Evolutionary conservation across 768 basidiomycete genomes (phyloP).

Genomic region (Naematelia encephala): DNA sequence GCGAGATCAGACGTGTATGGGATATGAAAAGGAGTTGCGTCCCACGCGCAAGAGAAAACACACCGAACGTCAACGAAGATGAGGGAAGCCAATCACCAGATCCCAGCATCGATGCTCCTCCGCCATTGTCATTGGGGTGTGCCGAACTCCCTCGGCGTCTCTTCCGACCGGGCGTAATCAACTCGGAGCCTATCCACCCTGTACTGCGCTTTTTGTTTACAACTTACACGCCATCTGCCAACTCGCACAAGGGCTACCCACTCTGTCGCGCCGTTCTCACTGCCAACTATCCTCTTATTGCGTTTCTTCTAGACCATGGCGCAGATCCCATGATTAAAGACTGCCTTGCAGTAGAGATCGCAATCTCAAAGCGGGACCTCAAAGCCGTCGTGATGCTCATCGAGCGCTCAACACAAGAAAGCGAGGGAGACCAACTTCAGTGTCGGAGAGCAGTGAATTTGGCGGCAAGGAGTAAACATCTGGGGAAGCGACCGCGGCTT

Average conservation of each 20-base stretch:
- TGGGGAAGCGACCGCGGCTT: conserved; percentile 12
- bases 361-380: conserved; percentile 69
- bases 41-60: too few relatives aligned
- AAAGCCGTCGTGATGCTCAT: conserved; percentile 70
- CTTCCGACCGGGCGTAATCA: conserved; percentile 24
- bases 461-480: conserved; percentile 5
- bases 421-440: background rate
- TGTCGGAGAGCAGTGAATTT: background rate
- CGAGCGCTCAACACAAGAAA: conserved; percentile 54
- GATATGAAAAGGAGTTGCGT: conserved; percentile 20
- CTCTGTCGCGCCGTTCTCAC: conserved; percentile 73
- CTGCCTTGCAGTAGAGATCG: conserved; percentile 67
- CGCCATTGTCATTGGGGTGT: conserved; percentile 12
- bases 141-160: conserved; percentile 33
- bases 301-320: conserved; percentile 66
- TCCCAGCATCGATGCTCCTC: background rate
- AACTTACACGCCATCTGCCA: conserved; percentile 56
- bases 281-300: conserved; percentile 62
- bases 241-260: conserved; percentile 76
- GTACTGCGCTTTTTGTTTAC: conserved; percentile 46
- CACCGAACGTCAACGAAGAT: background rate
- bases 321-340: conserved; percentile 67
- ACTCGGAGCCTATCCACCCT: conserved; percentile 19
- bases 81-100: conserved; percentile 1
- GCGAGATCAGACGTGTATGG: conserved; percentile 38